These are phyloP conservation scores for Zymoseptoria crescenta DNA, from an alignment of 2,329 filamentous ascomycete species.

Conservation along the genomic window DNA sequence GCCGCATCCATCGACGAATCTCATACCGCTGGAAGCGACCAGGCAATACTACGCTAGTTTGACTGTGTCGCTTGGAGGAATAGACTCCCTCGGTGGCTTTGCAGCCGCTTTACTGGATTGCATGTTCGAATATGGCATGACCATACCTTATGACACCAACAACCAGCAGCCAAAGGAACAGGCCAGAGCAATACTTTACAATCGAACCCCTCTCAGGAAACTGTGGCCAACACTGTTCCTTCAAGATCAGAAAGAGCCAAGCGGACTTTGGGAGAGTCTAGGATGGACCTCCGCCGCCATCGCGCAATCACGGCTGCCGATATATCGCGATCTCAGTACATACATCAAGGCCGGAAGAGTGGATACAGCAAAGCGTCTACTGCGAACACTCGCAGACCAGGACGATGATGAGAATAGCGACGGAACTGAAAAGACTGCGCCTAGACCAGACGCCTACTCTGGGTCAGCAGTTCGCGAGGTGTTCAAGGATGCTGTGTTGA, in stretches of 20 bases:
- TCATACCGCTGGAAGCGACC: not conserved
- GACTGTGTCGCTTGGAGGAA: not conserved
- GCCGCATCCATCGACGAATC: not conserved
- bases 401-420: too few relatives aligned
- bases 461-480: not conserved
- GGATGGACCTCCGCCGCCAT: not conserved
- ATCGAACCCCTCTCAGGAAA: not conserved
- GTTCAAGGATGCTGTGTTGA: not conserved
- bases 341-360: not conserved
- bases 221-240: not conserved
- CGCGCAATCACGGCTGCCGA: not conserved
- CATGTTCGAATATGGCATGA: not conserved
- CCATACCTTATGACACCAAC: not conserved
- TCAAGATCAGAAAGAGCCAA: not conserved
- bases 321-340: not conserved
- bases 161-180: not conserved
- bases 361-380: too few relatives aligned
- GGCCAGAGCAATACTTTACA: not conserved
- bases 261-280: not conserved
- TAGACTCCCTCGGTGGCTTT: not conserved
- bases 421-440: too few relatives aligned
- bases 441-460: too few relatives aligned
- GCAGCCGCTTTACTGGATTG: not conserved
- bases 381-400: too few relatives aligned
- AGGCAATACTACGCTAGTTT: not conserved